Conservation (phyloP, 2,329 filamentous ascomycete genomes). For the Byssothecium circinans region DNA sequence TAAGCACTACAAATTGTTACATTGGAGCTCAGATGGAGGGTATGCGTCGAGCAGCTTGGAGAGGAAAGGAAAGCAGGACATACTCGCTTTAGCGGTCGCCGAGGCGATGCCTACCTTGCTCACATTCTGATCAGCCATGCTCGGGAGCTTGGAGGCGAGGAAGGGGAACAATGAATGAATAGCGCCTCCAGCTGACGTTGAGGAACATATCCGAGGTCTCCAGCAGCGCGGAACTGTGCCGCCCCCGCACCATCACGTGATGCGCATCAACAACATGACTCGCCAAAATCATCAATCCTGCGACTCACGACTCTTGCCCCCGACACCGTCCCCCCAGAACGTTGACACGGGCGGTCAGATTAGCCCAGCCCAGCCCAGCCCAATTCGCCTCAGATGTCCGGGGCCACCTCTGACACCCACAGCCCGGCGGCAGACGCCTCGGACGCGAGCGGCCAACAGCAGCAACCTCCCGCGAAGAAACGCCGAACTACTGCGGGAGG, state of each 20-base stretch:
- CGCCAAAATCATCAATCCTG: neutral
- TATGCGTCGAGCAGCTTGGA: too few species aligned
- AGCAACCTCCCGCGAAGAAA: slow-evolving; percentile 27
- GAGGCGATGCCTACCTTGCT: slow-evolving; percentile 40
- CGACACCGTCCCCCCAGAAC: slow-evolving; percentile 1
- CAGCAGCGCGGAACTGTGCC: too few species aligned
- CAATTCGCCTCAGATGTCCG: slow-evolving; percentile 21
- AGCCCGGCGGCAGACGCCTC: slow-evolving; percentile 12
- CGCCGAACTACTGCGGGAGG: slow-evolving; percentile 36
- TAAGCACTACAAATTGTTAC: too few species aligned
- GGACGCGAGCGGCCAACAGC: slow-evolving; percentile 8
- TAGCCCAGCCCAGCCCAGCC: slow-evolving; percentile 1
- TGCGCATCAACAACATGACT: slow-evolving; percentile 8
- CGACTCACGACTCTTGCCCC: slow-evolving; percentile 4
- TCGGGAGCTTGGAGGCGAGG: neutral
- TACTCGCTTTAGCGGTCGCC: slow-evolving; percentile 33
- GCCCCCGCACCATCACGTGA: too few species aligned
- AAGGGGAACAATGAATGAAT: too few species aligned
- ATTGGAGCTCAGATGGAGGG: too few species aligned
- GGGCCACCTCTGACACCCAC: slow-evolving; percentile 9
- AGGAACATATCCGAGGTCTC: slow-evolving; percentile 9
- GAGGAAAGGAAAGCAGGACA: too few species aligned
- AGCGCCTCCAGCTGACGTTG: neutral
- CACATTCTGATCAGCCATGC: slow-evolving; percentile 30
- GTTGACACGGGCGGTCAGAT: neutral